Evolutionary conservation across 805 yeast species (phyloP).

Genomic region (Kazachstania viticola): DNA sequence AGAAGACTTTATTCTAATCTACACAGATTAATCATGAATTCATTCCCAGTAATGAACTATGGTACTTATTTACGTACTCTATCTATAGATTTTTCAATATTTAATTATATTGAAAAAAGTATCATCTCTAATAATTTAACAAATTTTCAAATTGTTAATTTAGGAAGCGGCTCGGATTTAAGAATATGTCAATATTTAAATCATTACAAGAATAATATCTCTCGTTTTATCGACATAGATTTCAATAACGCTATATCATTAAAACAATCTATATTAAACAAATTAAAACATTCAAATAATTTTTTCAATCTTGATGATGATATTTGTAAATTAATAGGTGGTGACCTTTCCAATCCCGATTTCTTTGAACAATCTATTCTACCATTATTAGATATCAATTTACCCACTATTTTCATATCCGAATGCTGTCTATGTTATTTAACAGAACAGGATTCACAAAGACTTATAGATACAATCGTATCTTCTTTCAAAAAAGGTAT

Average conservation of each 20-base stretch:
- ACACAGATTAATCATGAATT: constrained; percentile 15
- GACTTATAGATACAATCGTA: constrained; percentile 28
- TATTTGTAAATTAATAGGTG: no score
- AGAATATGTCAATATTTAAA: constrained; percentile 32
- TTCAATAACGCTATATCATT: constrained; percentile 35
- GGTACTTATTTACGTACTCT: constrained; percentile 57
- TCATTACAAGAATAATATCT: constrained; percentile 13
- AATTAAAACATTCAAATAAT: no score
- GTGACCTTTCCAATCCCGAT: no score
- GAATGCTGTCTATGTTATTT: constrained; percentile 51
- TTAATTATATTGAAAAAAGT: constrained; percentile 27
- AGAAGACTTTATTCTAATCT: constrained; percentile 15
- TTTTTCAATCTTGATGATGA: neutral
- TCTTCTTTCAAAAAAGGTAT: constrained; percentile 13
- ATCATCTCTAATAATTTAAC: no score
- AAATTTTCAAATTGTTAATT: constrained; percentile 43
- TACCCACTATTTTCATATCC: constrained; percentile 42
- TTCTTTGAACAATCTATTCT: no score
- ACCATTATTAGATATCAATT: constrained; percentile 5
- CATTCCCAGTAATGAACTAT: constrained; percentile 56
- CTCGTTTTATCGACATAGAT: constrained; percentile 38
- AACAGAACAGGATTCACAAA: constrained; percentile 31
- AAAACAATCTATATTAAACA: constrained; percentile 24
- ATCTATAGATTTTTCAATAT: constrained; percentile 37
- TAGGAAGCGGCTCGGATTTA: constrained; percentile 63